Evolutionary conservation across 352 stramenopile genomes (phyloP).

Genomic region (Phytophthora multivora): DNA sequence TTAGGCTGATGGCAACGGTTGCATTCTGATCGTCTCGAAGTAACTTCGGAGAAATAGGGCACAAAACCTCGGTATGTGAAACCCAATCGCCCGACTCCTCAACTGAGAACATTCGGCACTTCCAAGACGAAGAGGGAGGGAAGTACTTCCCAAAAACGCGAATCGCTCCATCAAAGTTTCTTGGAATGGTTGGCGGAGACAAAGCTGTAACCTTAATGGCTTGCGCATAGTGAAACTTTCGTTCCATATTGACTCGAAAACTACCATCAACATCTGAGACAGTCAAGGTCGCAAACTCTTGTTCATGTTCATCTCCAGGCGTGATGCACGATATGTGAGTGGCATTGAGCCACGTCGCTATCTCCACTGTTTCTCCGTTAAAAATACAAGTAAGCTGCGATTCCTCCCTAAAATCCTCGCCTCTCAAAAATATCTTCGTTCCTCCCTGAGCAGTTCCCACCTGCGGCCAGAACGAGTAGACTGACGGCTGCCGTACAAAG

Average conservation of each 20-base stretch:
- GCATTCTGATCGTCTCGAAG: background rate
- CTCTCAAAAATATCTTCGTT: conserved; percentile 38
- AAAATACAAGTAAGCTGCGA: conserved; percentile 44
- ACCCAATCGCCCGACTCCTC: conserved; percentile 21
- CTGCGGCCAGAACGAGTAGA: conserved; percentile 33
- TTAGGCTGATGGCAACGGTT: conserved; percentile 44
- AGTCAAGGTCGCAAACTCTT: conserved; percentile 15
- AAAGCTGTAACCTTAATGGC: conserved; percentile 23
- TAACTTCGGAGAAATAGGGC: conserved; percentile 12
- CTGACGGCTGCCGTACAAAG: conserved; percentile 25
- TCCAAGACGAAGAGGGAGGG: conserved; percentile 23
- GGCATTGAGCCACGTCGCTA: conserved; percentile 31
- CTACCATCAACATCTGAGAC: conserved; percentile 27
- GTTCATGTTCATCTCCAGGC: conserved; percentile 10
- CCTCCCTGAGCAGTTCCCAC: conserved; percentile 39
- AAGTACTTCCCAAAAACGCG: conserved; percentile 33
- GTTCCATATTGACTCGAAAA: conserved; percentile 29
- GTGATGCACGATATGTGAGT: conserved; percentile 34
- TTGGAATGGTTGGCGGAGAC: conserved; percentile 27
- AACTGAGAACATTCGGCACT: conserved; percentile 28
- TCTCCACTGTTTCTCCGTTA: conserved; percentile 6
- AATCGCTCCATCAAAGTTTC: conserved; percentile 43
- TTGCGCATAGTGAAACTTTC: conserved; percentile 38
- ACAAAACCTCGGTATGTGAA: conserved; percentile 38
- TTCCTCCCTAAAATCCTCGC: conserved; percentile 30